Percentiles rank a stretch among this genome's conserved stretches.
These are phyloP conservation scores for Perkinsus chesapeaki DNA, from an alignment of 169 alveolate genomes.

Conservation along the genomic window DNA sequence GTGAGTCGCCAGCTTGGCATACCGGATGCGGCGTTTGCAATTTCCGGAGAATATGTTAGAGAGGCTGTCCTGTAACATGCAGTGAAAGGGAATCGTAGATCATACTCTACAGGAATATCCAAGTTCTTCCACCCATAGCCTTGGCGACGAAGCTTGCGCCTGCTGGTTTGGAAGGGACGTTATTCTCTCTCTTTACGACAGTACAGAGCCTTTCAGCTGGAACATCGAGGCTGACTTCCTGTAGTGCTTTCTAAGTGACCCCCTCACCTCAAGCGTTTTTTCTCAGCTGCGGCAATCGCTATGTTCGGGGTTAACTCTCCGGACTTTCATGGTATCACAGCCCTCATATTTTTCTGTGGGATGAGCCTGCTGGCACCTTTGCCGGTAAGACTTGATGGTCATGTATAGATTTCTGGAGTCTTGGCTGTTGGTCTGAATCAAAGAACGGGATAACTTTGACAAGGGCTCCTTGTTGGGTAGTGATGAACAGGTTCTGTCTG, in stretches of 20 bases:
- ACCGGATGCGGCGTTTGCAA: not conserved
- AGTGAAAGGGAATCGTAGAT: not conserved
- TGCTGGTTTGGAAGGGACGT: not conserved
- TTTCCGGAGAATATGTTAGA: conserved; percentile 1
- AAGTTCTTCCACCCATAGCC: not conserved
- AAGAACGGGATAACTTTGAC: too few species aligned
- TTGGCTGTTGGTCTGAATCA: too few species aligned
- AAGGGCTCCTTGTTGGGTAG: too few species aligned
- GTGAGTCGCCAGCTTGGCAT: not conserved
- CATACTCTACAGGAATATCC: not conserved
- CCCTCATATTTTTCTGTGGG: conserved; percentile 11
- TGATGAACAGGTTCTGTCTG: too few species aligned
- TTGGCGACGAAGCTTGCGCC: conserved; percentile 7
- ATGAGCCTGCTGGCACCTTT: not conserved
- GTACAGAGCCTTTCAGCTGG: not conserved
- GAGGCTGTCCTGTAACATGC: not conserved
- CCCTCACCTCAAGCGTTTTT: not conserved
- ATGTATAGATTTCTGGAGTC: too few species aligned
- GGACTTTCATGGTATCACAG: not conserved
- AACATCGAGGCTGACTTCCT: not conserved
- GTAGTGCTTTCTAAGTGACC: not conserved
- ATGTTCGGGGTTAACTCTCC: not conserved
- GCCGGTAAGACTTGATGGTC: not conserved
- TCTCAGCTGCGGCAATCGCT: not conserved
- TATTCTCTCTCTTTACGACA: conserved; percentile 4